Conservation (phyloP, 2,329 filamentous ascomycete species). For the Hypocreales sp. region DNA sequence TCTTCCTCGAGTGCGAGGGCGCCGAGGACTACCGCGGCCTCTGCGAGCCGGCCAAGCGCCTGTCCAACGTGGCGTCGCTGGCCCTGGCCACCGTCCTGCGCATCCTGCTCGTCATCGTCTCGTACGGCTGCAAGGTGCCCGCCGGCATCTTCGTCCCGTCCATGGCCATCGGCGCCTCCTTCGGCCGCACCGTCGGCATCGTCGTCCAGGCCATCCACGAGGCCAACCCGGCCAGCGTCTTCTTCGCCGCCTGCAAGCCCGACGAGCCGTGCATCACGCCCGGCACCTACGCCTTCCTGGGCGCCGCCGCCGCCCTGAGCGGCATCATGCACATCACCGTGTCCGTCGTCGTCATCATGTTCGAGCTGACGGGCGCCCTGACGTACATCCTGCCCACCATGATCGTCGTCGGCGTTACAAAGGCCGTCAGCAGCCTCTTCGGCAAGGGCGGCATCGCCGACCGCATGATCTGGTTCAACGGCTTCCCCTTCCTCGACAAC, state of each 20-base stretch:
- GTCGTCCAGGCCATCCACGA: constrained; percentile 83
- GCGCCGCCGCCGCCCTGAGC: constrained; percentile 77
- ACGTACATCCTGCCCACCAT: constrained; percentile 97
- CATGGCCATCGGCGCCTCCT: constrained; percentile 92
- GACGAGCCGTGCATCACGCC: constrained; percentile 94
- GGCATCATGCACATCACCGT: constrained; percentile 98
- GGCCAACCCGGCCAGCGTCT: constrained; percentile 62
- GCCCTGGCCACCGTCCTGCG: constrained; percentile 67
- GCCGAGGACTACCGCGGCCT: constrained; percentile 78
- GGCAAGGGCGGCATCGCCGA: constrained; percentile 96
- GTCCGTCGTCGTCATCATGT: constrained; percentile 98
- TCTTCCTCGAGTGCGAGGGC: constrained; percentile 87
- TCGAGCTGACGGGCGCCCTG: constrained; percentile 90
- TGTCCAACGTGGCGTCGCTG: constrained; percentile 65
- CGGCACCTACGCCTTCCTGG: constrained; percentile 90
- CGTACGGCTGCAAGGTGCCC: constrained; percentile 94
- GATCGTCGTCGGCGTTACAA: constrained; percentile 96
- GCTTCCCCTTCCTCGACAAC: constrained; percentile 90
- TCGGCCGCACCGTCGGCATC: constrained; percentile 88
- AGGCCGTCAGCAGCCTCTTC: constrained; percentile 78
- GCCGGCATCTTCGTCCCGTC: constrained; percentile 96
- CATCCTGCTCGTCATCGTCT: constrained; percentile 77
- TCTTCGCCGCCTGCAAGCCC: constrained; percentile 79
- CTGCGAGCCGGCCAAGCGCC: constrained; percentile 64
- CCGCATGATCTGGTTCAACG: constrained; percentile 97